Evolutionary conservation across 1,139 yeast species (phyloP).

Genomic region (Saccharomyces hybrid): DNA sequence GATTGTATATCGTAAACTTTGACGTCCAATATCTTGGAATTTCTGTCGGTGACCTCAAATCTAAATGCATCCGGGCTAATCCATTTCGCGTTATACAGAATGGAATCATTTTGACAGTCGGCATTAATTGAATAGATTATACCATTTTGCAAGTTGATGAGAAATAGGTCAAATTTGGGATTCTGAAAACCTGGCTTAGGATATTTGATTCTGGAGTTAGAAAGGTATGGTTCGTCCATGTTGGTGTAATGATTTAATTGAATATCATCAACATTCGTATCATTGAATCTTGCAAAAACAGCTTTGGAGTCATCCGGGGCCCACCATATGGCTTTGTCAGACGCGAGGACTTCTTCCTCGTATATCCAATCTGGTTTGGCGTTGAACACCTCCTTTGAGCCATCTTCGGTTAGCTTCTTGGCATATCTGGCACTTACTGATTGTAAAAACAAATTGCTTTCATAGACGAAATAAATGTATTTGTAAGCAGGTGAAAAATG

Average conservation of each 20-base stretch:
- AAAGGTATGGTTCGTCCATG: constrained; percentile 42
- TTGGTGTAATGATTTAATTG: constrained; percentile 55
- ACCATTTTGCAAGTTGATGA: constrained; percentile 37
- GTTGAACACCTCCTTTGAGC: constrained; percentile 59
- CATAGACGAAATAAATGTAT: constrained; percentile 57
- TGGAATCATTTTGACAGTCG: constrained; percentile 33
- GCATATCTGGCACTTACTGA: constrained; percentile 35
- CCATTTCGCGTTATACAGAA: constrained; percentile 69
- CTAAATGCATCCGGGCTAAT: constrained; percentile 47
- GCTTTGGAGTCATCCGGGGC: constrained; percentile 60
- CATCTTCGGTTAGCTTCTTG: constrained; percentile 53
- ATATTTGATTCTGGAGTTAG: constrained; percentile 62
- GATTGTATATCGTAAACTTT: constrained; percentile 37
- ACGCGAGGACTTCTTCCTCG: constrained; percentile 78
- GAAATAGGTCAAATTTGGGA: constrained; percentile 50
- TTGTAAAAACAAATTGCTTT: constrained; percentile 60
- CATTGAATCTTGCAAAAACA: constrained; percentile 62
- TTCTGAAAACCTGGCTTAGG: constrained; percentile 83
- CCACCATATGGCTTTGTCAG: constrained; percentile 80
- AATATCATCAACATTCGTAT: constrained; percentile 58
- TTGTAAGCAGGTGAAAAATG: constrained; percentile 71
- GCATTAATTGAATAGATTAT: constrained; percentile 25
- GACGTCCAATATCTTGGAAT: constrained; percentile 47
- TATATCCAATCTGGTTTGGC: constrained; percentile 97
- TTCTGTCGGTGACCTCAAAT: constrained; percentile 63